Evolutionary conservation across 805 yeast genomes (phyloP).

Genomic region (Candida xyloterini): DNA sequence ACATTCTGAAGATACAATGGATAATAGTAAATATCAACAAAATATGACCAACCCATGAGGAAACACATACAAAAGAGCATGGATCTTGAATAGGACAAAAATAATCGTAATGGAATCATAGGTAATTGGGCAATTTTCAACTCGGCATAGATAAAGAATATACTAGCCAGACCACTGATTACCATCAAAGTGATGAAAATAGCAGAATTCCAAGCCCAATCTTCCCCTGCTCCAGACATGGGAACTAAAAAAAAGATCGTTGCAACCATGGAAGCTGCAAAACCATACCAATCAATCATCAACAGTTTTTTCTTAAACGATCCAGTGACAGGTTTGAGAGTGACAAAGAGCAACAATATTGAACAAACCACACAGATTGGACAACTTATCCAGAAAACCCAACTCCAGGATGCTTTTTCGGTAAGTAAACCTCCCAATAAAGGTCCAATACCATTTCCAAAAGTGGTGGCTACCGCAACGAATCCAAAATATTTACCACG

Average conservation of each 20-base stretch:
- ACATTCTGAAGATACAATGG: conserved; percentile 46
- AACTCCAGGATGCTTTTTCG: conserved; percentile 46
- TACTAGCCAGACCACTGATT: conserved; percentile 38
- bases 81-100: conserved; percentile 33
- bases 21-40: conserved; percentile 42
- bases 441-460: conserved; percentile 55
- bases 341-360: conserved; percentile 22
- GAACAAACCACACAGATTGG: conserved; percentile 32
- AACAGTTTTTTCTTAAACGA: conserved; percentile 35
- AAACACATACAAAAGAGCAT: conserved; percentile 35
- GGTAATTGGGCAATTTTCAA: conserved; percentile 42
- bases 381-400: conserved; percentile 47
- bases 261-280: conserved; percentile 35
- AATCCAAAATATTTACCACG: conserved; percentile 57
- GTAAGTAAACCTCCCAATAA: conserved; percentile 52
- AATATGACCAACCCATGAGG: conserved; percentile 46
- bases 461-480: conserved; percentile 46
- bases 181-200: conserved; percentile 31
- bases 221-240: conserved; percentile 55
- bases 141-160: conserved; percentile 45
- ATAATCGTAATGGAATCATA: conserved; percentile 45
- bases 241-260: conserved; percentile 51
- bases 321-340: conserved; percentile 33
- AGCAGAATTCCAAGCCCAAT: conserved; percentile 47
- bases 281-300: conserved; percentile 43